phyloP scores from a whole-genome alignment of 2,329 filamentous ascomycete genomes.

The Dryadomyces quercivorus region DNA sequence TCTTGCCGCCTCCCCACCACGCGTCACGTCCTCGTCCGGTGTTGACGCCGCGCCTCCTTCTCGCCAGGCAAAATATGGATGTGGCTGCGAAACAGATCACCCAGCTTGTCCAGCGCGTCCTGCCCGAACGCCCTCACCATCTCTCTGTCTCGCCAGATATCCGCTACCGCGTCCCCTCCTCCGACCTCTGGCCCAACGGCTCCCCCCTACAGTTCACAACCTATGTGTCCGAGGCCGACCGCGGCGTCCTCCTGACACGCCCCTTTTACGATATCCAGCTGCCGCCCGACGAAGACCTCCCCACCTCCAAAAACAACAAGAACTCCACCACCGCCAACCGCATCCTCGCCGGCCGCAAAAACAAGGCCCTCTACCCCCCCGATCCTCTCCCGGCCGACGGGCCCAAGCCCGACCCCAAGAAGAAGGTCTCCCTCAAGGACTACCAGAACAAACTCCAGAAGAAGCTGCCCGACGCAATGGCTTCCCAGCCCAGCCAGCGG shows the following conservation, averaged over 20 bases:
- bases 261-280: slow-evolving; percentile 46
- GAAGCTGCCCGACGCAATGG: slow-evolving; percentile 19
- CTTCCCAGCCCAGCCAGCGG: slow-evolving; percentile 5
- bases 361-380: slow-evolving; percentile 15
- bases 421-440: slow-evolving; percentile 43
- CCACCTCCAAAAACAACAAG: neutral
- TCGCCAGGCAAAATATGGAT: slow-evolving; percentile 13
- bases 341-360: neutral
- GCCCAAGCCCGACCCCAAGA: slow-evolving; percentile 21
- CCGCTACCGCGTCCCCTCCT: slow-evolving; percentile 28
- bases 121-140: slow-evolving; percentile 26
- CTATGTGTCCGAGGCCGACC: slow-evolving; percentile 43
- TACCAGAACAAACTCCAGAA: slow-evolving; percentile 40
- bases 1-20: neutral
- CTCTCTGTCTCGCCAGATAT: slow-evolving; percentile 35
- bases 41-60: no score
- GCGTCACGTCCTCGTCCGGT: no score
- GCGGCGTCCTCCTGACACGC: slow-evolving; percentile 43
- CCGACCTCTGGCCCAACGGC: slow-evolving; percentile 29
- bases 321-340: neutral
- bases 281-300: slow-evolving; percentile 22
- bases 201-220: slow-evolving; percentile 43
- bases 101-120: slow-evolving; percentile 13
- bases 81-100: slow-evolving; percentile 13
- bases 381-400: slow-evolving; percentile 19